These are phyloP conservation scores for Chondrus crispus DNA, from an alignment of 23 red algal species.

Conservation along the genomic window DNA sequence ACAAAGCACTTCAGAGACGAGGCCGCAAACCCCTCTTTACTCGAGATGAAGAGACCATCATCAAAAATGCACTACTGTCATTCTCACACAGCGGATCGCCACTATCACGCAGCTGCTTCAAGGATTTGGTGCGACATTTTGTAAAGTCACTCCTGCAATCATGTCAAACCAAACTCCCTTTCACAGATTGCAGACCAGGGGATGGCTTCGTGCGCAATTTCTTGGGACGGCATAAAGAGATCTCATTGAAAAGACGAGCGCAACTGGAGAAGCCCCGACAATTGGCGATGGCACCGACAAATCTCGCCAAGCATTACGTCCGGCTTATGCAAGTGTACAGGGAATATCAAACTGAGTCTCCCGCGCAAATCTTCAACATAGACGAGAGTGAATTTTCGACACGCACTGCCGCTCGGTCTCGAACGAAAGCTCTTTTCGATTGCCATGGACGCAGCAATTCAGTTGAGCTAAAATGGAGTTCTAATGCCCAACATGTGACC, in stretches of 20 bases:
- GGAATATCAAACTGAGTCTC: background rate
- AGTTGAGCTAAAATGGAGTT: background rate
- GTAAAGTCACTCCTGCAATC: background rate
- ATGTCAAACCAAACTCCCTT: background rate
- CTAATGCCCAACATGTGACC: background rate
- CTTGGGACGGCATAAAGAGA: background rate
- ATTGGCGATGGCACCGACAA: background rate
- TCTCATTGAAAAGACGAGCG: background rate
- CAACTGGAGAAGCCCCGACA: background rate
- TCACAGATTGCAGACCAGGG: background rate
- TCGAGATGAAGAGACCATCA: no score
- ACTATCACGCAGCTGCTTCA: background rate
- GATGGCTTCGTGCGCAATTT: background rate
- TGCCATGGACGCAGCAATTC: background rate
- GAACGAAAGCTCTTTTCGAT: background rate
- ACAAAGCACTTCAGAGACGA: no score
- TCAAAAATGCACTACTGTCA: no score
- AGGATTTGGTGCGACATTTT: background rate
- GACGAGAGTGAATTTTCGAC: conserved; percentile 5
- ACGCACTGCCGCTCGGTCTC: background rate
- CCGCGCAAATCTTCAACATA: background rate
- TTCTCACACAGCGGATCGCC: background rate
- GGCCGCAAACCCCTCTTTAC: no score
- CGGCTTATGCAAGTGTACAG: background rate
- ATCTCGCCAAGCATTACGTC: background rate